Conservation (phyloP, 805 yeast genomes). For the Metschnikowia reukaufii region DNA sequence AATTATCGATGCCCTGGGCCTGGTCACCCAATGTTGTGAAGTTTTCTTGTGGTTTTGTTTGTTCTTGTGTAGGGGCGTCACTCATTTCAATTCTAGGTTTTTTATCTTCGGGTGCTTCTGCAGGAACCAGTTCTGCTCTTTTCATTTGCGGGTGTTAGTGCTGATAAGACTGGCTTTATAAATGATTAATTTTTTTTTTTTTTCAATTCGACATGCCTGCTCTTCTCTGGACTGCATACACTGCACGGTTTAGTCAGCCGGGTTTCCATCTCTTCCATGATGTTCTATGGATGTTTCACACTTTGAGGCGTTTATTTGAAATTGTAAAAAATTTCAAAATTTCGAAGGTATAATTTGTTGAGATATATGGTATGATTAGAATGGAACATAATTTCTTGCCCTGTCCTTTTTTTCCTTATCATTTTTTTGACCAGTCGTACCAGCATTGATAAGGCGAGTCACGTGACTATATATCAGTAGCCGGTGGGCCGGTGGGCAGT, state of each 20-base stretch:
- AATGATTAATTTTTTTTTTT: constrained; percentile 6
- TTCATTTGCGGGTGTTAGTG: constrained; percentile 9
- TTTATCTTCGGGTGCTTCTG: constrained; percentile 16
- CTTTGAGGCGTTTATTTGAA: no score
- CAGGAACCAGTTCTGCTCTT: constrained; percentile 16
- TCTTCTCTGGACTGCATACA: constrained; percentile 13
- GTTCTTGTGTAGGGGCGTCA: constrained; percentile 7
- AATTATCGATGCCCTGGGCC: constrained; percentile 39
- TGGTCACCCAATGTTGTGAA: constrained; percentile 31
- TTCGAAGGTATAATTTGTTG: neutral
- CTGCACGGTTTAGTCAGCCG: constrained; percentile 8
- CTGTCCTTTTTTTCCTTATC: no score
- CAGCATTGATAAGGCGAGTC: no score
- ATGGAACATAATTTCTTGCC: no score
- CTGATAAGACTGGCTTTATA: neutral
- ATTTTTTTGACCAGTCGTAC: no score
- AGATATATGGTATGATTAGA: no score
- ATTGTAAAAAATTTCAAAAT: no score
- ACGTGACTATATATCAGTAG: no score
- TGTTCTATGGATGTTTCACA: no score
- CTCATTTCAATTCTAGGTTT: constrained; percentile 19
- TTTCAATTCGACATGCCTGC: constrained; percentile 1
- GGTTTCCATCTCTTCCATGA: constrained; percentile 4
- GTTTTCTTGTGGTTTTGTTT: constrained; percentile 11
- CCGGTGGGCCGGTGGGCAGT: no score